Evolutionary conservation across 1,284 basidiomycete species (phyloP), one percentile per base, ranked within the genome.

Genomic region (Puccinia horiana): DNA sequence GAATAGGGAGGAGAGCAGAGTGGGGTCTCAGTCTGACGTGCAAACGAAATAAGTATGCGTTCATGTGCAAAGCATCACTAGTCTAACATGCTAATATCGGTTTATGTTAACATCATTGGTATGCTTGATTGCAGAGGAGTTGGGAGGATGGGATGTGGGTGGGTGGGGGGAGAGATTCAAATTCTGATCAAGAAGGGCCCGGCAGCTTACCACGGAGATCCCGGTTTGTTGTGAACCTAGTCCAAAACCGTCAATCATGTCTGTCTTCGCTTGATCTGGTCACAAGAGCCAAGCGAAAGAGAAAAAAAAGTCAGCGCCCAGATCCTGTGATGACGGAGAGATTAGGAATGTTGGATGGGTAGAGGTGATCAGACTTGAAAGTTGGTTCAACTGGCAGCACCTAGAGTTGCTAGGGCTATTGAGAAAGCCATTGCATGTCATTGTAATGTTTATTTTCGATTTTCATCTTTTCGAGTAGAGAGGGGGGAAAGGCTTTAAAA

Each of bases 391-490:
- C 69, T 18, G 69, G 49, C 29, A 52, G 44, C 69, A 72, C 69
- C 44, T 44, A 47, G 49, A 3, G 1, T 47, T 16, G 6, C 49
- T 72, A 44, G 26, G 69, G 47, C 69, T 47, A 72, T 72, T 72
- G 69, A 72, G 69, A 72, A 72, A 72, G 69, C 69, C 69, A 72
- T 72, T 72, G 69, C 69, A 72, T 72, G 69, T 72, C 69, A 72
- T 72, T 72, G 69, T 47, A 72, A 72, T 47, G 69, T 52, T 3
- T 65, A 42, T 52, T 69, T 52, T 72, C 42, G 20, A 2, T 47
- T 47, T 72, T 72, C 69, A 72, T 72, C 69, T 2, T 72, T 29
- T 72, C 69, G 14, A 29, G 2, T 72, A 18, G 42, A 3, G 37
- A 16, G 8, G 56, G 3, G 23, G 26, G 8, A 9, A 32, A 8